A percentile compares a stretch with the other conserved stretches of the same genome.
Conservation (phyloP, 768 basidiomycete species). For the Mrakia hoshinonis region DNA sequence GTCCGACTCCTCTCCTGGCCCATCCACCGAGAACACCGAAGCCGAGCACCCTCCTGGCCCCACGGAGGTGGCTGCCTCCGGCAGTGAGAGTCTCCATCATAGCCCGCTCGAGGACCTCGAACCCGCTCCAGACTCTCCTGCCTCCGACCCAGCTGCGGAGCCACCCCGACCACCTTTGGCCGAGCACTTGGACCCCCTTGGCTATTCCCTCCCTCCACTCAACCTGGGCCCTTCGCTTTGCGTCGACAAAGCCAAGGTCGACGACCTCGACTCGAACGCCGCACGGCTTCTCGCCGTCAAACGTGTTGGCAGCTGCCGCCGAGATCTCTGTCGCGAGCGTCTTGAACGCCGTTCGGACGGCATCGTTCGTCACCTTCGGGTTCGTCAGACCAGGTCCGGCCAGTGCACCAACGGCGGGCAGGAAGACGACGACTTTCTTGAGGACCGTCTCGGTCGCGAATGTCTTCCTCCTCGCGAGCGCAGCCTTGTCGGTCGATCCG, state of each 20-base stretch:
- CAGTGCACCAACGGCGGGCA: constrained; percentile 18
- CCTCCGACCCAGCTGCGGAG: constrained; percentile 3
- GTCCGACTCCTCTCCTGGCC: neutral
- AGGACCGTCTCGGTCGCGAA: neutral
- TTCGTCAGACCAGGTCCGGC: neutral
- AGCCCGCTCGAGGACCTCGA: neutral
- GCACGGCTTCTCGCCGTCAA: neutral
- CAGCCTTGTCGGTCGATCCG: neutral
- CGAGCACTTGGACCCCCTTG: neutral
- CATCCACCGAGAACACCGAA: neutral
- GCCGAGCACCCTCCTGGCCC: neutral
- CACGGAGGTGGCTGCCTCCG: too few species aligned
- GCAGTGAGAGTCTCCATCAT: neutral
- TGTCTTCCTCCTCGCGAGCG: neutral
- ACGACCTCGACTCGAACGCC: constrained; percentile 18
- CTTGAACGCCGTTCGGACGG: constrained; percentile 8
- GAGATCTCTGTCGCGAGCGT: constrained; percentile 11
- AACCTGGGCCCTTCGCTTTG: neutral
- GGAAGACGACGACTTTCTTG: constrained; percentile 21
- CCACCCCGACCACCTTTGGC: neutral
- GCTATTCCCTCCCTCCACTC: neutral
- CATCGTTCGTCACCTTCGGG: constrained; percentile 1
- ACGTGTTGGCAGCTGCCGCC: neutral
- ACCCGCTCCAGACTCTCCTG: constrained; percentile 2
- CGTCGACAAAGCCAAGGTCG: constrained; percentile 14